Conservation (phyloP, 2,329 filamentous ascomycete genomes). For the Colletotrichum caudatum region DNA sequence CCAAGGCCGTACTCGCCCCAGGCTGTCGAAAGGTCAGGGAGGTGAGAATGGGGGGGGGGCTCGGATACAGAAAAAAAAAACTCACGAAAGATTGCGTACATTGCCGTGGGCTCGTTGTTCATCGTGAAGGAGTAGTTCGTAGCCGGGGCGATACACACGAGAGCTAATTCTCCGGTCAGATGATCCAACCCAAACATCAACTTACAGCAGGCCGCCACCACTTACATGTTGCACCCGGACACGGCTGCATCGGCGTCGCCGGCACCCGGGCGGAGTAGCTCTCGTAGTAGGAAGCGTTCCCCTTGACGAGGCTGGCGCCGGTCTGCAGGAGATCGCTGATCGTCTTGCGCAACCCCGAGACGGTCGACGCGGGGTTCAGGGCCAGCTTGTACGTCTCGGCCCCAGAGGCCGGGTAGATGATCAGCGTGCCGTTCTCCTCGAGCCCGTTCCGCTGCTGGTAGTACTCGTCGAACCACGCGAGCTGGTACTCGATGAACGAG, state of each 20-base stretch:
- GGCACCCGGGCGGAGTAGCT: not conserved
- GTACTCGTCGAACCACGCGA: not conserved
- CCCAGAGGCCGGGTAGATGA: not conserved
- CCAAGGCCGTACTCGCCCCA: not conserved
- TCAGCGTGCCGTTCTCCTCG: not conserved
- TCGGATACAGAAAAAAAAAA: not conserved
- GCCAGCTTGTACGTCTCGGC: not conserved
- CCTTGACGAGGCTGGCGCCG: not conserved
- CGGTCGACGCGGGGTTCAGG: not conserved
- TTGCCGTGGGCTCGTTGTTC: not conserved
- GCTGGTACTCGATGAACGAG: not conserved
- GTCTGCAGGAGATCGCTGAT: not conserved
- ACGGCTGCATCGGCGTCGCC: not conserved
- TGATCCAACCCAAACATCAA: too few relatives aligned
- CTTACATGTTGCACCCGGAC: not conserved
- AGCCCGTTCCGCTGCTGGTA: not conserved
- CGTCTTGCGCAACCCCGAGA: not conserved
- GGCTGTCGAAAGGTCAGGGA: not conserved
- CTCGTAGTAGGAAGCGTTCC: not conserved
- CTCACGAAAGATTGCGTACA: not conserved
- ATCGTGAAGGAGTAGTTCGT: not conserved
- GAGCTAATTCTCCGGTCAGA: not conserved
- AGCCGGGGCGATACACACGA: not conserved
- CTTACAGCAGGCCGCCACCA: too few relatives aligned
- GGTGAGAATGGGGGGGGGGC: accelerated